Base-by-base conservation (phyloP, 2,329 filamentous ascomycete species). In the Penicillium thymicola region DNA sequence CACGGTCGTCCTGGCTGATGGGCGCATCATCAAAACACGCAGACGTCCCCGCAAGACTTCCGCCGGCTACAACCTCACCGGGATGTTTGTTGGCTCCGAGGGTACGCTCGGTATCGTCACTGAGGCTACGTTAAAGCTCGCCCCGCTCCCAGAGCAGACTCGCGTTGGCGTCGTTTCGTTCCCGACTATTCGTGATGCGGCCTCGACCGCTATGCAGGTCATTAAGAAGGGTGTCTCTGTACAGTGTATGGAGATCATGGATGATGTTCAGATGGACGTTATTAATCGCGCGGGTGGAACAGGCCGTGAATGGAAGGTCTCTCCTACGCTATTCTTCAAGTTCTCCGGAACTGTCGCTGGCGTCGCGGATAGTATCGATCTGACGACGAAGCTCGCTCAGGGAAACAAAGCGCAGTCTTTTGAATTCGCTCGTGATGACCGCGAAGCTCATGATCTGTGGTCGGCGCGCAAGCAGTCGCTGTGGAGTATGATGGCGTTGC, bases 331-430 rank as follows among this genome's bases (percentile, higher is more conserved):
- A 2, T 78, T 78, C 64, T 78, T 77, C 69, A 78, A 79, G 62
- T 86, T 96, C 70, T 87, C 89, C 1, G 92, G 92, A 18, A 92
- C 90, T 1, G 87, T 85, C 62, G 83, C 83, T 25, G 84, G 88
- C n/a, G 90, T 96, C 4, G 82, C 84, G 59, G 90, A 95, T 66
- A 90, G 92, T 66, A 87, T 94, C 48, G 73, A 77, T 10, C 77
- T 85, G 49, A 90, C 93, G 1, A 84, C 86, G 62, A 74, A 78
- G 10, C 88, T 95, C 46, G 84, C 89, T 0, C 84, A 83, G 63
- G 68, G 73, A 5, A 85, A 92, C 62, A 78, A 79, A 40, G 77
- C 79, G 25, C 76, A 77, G 0, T 75, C 78, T 2, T 85, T 85
- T 49, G 79, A 83, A 53, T 85, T 85, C 63, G 81, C 83, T 10